Conservation (phyloP, 352 stramenopile genomes). For the Blastocystis sp. region DNA sequence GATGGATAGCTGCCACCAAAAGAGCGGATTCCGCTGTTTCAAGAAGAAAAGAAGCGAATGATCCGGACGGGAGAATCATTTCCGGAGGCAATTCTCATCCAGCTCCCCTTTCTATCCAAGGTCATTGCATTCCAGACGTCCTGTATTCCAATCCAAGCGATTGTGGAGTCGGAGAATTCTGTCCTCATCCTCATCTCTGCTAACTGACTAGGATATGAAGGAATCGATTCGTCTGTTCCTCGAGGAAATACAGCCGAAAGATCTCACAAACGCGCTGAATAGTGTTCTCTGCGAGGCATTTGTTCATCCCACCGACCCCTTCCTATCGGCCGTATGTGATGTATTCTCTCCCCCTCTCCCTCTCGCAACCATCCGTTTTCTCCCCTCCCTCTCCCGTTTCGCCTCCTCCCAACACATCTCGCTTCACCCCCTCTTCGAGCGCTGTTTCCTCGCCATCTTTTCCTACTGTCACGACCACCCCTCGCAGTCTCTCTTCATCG, state of each 20-base stretch:
- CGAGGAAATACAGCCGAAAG: neutral
- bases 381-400: neutral
- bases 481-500: neutral
- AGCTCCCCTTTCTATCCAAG: neutral
- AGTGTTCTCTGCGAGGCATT: neutral
- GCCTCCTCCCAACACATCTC: neutral
- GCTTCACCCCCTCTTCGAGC: neutral
- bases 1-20: neutral
- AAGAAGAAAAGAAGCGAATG: neutral
- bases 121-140: neutral
- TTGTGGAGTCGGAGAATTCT: neutral
- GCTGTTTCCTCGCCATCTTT: neutral
- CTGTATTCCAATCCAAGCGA: neutral
- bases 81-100: neutral
- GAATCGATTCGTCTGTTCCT: neutral
- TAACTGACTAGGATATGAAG: neutral
- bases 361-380: neutral
- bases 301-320: neutral
- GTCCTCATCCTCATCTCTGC: neutral
- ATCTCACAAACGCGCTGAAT: neutral
- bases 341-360: slow-evolving; percentile 2
- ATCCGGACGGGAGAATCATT: neutral
- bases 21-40: neutral
- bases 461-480: neutral
- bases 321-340: neutral